Evolutionary conservation across 345 rosid genomes (phyloP).

Genomic region (Crucihimalaya himalaica): DNA sequence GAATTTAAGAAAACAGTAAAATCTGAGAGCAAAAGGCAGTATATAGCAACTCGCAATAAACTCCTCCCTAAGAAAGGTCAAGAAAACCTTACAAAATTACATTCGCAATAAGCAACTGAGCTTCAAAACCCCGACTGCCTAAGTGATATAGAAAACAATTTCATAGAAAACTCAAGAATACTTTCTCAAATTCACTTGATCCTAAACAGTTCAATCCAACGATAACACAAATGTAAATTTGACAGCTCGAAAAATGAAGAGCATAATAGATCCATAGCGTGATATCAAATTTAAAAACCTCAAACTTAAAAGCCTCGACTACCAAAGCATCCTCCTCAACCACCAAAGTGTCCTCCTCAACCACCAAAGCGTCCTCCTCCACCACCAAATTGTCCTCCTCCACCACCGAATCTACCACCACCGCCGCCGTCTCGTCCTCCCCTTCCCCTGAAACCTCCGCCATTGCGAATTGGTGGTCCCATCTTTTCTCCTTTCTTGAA

Average conservation of each 20-base stretch:
- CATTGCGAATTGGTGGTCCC: no score
- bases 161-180: neutral
- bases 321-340: no score
- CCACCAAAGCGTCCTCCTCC: no score
- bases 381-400: no score
- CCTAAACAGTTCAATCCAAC: neutral
- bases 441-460: no score
- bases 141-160: conserved; percentile 1
- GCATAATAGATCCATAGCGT: conserved; percentile 16
- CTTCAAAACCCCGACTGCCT: conserved; percentile 16
- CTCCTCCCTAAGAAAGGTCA: neutral
- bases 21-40: neutral
- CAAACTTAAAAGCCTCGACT: no score
- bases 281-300: conserved; percentile 3
- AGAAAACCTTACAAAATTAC: neutral
- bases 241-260: neutral
- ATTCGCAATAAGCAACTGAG: conserved; percentile 22
- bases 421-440: no score
- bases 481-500: no score
- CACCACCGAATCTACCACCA: no score
- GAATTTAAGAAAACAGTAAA: neutral
- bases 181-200: neutral
- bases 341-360: no score
- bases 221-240: neutral
- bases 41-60: conserved; percentile 2